Conservation (phyloP, 768 basidiomycete genomes). For the Hydnomerulius pinastri region DNA sequence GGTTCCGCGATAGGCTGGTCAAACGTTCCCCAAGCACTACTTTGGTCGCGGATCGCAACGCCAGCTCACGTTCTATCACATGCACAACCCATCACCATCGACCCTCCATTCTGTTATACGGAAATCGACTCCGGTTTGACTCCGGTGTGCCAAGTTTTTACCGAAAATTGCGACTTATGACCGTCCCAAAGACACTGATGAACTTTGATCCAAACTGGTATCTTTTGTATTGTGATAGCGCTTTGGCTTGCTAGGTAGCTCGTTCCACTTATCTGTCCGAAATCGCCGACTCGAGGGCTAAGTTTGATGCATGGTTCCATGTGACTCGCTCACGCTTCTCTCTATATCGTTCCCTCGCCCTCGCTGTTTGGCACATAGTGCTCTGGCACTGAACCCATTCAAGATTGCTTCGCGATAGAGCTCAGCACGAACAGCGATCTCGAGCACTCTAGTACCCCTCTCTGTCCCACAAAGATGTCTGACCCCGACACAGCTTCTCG, state of each 20-base stretch:
- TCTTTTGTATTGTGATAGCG: conserved; percentile 11
- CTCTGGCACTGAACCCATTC: conserved; percentile 10
- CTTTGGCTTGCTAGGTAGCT: conserved; percentile 12
- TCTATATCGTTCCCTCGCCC: not conserved
- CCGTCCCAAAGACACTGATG: not conserved
- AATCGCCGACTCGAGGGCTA: conserved; percentile 17
- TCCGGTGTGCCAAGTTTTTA: conserved; percentile 8
- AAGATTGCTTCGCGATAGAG: conserved; percentile 17
- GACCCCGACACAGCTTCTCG: conserved; percentile 10
- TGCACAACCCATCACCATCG: not conserved
- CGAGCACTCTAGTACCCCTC: not conserved
- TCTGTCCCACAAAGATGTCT: conserved; percentile 14
- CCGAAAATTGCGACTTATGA: conserved; percentile 7
- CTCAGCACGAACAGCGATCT: conserved; percentile 2
- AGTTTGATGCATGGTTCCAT: conserved; percentile 12
- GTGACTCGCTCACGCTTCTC: conserved; percentile 11
- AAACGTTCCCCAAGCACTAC: not conserved
- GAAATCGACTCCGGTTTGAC: conserved; percentile 8
- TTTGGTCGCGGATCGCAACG: not conserved
- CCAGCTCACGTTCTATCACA: conserved; percentile 2
- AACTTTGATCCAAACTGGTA: conserved; percentile 4
- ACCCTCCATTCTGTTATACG: conserved; percentile 1
- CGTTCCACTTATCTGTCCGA: conserved; percentile 4
- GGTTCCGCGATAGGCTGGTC: not conserved
- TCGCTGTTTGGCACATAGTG: conserved; percentile 2